Conservation (phyloP, 1,139 yeast species). For the Pneumocystis carinii region DNA sequence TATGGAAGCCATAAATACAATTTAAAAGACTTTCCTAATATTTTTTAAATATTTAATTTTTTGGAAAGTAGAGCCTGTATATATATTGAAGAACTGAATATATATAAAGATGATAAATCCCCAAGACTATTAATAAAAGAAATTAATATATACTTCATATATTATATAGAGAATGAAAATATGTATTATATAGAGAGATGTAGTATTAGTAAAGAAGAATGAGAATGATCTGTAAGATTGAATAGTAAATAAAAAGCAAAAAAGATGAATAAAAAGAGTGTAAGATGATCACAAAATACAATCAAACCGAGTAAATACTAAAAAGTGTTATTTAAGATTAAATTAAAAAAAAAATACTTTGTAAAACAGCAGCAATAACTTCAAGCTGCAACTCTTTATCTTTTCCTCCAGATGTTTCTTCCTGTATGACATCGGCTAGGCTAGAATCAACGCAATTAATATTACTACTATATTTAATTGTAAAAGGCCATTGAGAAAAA, state of each 20-base stretch:
- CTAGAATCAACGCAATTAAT: constrained; percentile 56
- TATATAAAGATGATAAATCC: too few relatives aligned
- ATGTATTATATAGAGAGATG: too few relatives aligned
- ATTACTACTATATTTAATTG: constrained; percentile 32
- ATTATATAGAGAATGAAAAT: too few relatives aligned
- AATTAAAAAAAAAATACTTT: neutral
- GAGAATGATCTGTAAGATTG: neutral
- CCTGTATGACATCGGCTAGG: constrained; percentile 49
- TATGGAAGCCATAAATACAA: neutral
- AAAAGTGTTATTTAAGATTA: neutral
- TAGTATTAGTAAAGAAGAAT: neutral
- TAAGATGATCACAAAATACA: constrained; percentile 25
- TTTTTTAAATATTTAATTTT: too few relatives aligned
- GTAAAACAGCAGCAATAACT: constrained; percentile 68
- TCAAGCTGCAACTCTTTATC: constrained; percentile 64
- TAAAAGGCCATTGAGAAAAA: constrained; percentile 79
- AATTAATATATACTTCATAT: too few relatives aligned
- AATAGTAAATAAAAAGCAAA: neutral
- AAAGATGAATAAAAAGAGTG: neutral
- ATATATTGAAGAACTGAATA: too few relatives aligned
- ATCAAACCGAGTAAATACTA: constrained; percentile 35
- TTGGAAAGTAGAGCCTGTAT: too few relatives aligned
- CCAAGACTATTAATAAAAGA: too few relatives aligned
- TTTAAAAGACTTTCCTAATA: too few relatives aligned
- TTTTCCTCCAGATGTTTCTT: constrained; percentile 44